Evolutionary conservation across 257 asterid species (phyloP), one percentile per base, ranked within the genome.

Genomic region (Handroanthus guayacan): DNA sequence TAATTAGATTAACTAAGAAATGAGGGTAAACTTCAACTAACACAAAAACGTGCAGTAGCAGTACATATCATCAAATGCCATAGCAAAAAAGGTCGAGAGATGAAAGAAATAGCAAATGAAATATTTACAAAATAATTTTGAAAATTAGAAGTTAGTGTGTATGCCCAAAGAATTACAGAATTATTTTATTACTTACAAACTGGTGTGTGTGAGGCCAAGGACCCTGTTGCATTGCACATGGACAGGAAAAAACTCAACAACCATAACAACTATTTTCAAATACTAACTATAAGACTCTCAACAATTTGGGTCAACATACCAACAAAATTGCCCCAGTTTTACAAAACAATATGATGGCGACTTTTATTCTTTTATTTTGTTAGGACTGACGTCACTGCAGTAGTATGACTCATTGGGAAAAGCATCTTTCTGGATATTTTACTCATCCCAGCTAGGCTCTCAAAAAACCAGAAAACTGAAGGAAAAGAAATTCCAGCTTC

Each of bases 391-490:
- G 57, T 43, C 20, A 2, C 41, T 67, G 12, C 13, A n/a, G n/a
- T 25, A 56, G 56, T 39, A 20, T 12, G 58, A 11, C 58, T 63
- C 43, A 61, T 56, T 48, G 50, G 18, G 62, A 43, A 62, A 78
- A 70, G 45, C 79, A 63, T 64, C 5, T 44, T 41, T 47, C 10
- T 34, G 18, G 48, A 34, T 16, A 72, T 60, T 72, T n/a, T 36
- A n/a, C 47, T 56, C 50, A 13, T 18, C 20, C 52, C 60, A 65
- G 55, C 57, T 78, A 54, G 36, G 9, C 62, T 64, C 74, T n/a
- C 5, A 16, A 51, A n/a, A 71, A 17, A 10, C 62, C 56, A 47
- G 17, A 62, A 31, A 54, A 9, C 48, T 43, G 6, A 43, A 55
- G 70, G 70, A 20, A 69, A 64, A 69, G 51, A 9, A 64, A 6